Evolutionary conservation across 495 filamentous ascomycete genomes (phyloP).

Genomic region (Aspergillus cristatus): DNA sequence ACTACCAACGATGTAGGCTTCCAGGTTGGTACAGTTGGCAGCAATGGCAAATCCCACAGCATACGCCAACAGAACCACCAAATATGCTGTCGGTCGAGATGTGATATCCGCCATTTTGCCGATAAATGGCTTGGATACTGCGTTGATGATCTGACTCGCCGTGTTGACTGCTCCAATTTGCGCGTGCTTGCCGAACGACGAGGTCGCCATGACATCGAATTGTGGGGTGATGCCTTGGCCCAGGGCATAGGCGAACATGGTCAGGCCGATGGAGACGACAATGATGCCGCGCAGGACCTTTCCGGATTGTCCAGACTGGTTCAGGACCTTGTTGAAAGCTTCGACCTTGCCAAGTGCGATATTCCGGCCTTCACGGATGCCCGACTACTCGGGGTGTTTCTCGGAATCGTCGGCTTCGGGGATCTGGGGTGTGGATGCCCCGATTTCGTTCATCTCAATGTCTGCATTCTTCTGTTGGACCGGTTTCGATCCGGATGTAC

Average conservation of each 20-base stretch:
- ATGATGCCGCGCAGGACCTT: background rate
- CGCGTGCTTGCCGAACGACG: slow-evolving; percentile 5
- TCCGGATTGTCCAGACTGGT: no score
- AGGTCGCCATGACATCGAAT: slow-evolving; percentile 5
- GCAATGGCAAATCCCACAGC: slow-evolving; percentile 31
- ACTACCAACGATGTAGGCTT: slow-evolving; percentile 28
- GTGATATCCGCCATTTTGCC: slow-evolving; percentile 56
- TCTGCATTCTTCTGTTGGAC: no score
- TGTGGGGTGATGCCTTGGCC: slow-evolving; percentile 2
- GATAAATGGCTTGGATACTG: slow-evolving; percentile 49
- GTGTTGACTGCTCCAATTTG: slow-evolving; percentile 9
- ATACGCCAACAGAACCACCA: slow-evolving; percentile 18
- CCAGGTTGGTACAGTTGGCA: slow-evolving; percentile 26
- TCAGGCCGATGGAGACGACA: background rate
- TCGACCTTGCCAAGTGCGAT: no score
- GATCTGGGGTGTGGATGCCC: no score
- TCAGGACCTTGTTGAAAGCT: no score
- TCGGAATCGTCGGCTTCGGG: no score
- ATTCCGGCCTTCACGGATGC: no score
- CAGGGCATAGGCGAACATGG: background rate
- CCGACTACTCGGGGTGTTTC: no score
- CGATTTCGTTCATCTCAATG: no score
- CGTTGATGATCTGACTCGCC: slow-evolving; percentile 39
- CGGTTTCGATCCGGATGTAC: no score
- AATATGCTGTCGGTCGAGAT: slow-evolving; percentile 43